Conservation (phyloP, 2,329 filamentous ascomycete genomes). For the Monosporascus sp. region DNA sequence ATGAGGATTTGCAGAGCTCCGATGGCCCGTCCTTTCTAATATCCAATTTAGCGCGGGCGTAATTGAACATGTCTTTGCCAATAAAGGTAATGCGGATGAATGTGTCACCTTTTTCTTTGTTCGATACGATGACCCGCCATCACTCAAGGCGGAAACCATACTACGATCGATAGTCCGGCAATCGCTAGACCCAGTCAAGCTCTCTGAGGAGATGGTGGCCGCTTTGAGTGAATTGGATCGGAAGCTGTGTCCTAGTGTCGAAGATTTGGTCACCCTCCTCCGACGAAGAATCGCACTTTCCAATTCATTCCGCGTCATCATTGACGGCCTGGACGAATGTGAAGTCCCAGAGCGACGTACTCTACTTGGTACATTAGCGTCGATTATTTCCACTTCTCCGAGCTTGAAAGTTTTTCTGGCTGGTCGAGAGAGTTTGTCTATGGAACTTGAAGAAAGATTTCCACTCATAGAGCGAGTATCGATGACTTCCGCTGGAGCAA, state of each 20-base stretch:
- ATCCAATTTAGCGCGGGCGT: constrained; percentile 8
- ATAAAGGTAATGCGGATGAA: background rate
- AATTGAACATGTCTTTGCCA: constrained; percentile 13
- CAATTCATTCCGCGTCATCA: constrained; percentile 14
- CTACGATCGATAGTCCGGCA: constrained; percentile 20
- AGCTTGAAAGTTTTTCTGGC: constrained; percentile 2
- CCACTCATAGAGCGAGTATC: constrained; percentile 7
- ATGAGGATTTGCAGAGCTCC: background rate
- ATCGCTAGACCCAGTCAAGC: constrained; percentile 1
- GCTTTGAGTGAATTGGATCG: background rate
- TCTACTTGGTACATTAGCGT: constrained; percentile 6
- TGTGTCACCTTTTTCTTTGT: constrained; percentile 22
- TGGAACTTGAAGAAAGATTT: constrained; percentile 6
- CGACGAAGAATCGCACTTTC: constrained; percentile 1
- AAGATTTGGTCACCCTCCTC: background rate
- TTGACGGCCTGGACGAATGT: constrained; percentile 25
- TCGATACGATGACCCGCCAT: constrained; percentile 12
- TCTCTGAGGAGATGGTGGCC: constrained; percentile 6
- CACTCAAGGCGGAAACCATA: constrained; percentile 14
- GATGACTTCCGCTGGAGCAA: constrained; percentile 2
- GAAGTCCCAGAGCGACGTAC: constrained; percentile 11
- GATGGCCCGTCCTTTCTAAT: no score
- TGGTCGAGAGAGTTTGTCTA: constrained; percentile 5
- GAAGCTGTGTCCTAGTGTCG: background rate
- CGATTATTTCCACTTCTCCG: constrained; percentile 12